Conservation (phyloP, 768 basidiomycete genomes). For the Pulveroboletus frians region DNA sequence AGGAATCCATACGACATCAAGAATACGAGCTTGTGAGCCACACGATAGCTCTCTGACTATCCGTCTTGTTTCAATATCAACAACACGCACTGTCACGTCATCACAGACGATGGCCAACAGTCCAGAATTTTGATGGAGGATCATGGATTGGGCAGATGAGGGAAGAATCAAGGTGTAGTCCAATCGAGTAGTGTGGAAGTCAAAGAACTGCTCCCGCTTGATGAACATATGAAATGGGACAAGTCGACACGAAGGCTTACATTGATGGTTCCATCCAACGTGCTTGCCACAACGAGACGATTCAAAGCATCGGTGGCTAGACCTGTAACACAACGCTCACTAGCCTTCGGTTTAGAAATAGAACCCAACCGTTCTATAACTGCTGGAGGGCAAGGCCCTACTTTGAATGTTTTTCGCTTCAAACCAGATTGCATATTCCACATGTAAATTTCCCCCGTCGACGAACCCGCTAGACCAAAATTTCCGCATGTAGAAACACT, state of each 20-base stretch:
- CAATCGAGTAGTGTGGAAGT: slow-evolving; percentile 83
- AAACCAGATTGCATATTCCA: slow-evolving; percentile 98
- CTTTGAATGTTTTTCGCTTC: slow-evolving; percentile 66
- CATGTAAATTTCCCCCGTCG: slow-evolving; percentile 75
- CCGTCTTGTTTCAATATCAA: slow-evolving; percentile 87
- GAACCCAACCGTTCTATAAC: slow-evolving; percentile 41
- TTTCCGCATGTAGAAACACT: slow-evolving; percentile 94
- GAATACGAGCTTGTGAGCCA: slow-evolving; percentile 77
- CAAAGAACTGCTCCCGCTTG: slow-evolving; percentile 69
- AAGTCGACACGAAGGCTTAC: slow-evolving; percentile 41
- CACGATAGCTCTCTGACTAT: slow-evolving; percentile 80
- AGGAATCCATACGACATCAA: slow-evolving; percentile 70
- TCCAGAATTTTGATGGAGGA: slow-evolving; percentile 79
- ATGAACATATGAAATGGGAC: not conserved
- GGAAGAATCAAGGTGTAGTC: slow-evolving; percentile 63
- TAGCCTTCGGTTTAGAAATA: slow-evolving; percentile 36
- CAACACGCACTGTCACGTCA: slow-evolving; percentile 75
- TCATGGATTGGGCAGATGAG: slow-evolving; percentile 63
- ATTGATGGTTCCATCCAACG: slow-evolving; percentile 84
- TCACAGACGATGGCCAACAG: slow-evolving; percentile 81
- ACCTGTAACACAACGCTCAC: slow-evolving; percentile 66
- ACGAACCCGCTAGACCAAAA: slow-evolving; percentile 83
- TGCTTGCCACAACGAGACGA: slow-evolving; percentile 72
- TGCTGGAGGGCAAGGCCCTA: slow-evolving; percentile 61
- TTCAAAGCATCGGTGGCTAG: slow-evolving; percentile 85